Conservation (phyloP, 192 early-diverging fungal species). For the Paraglomus brasilianum region DNA sequence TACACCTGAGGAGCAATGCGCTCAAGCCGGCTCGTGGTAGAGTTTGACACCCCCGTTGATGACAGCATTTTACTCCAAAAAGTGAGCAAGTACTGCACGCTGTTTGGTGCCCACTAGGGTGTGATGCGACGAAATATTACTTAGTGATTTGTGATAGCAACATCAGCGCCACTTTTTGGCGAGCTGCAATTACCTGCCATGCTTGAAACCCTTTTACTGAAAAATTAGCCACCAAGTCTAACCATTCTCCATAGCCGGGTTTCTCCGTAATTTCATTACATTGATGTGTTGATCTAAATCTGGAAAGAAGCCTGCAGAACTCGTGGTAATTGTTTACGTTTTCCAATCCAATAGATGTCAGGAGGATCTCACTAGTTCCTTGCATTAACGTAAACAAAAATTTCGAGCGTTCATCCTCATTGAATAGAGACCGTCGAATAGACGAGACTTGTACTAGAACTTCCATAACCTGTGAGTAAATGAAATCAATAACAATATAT, state of each 20-base stretch:
- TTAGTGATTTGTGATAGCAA: neutral
- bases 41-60: constrained; percentile 48
- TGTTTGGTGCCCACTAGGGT: constrained; percentile 70
- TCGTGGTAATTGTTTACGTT: constrained; percentile 85
- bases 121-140: neutral
- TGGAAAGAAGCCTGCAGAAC: constrained; percentile 76
- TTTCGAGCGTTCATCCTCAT: constrained; percentile 64
- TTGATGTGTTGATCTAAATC: constrained; percentile 81
- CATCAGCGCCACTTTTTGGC: neutral
- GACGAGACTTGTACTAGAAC: constrained; percentile 76
- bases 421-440: constrained; percentile 82
- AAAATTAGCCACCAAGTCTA: constrained; percentile 62
- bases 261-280: constrained; percentile 76
- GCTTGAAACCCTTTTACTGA: constrained; percentile 63
- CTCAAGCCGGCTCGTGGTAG: constrained; percentile 49
- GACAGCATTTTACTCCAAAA: constrained; percentile 87
- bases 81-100: constrained; percentile 69
- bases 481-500: too few relatives aligned
- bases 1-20: constrained; percentile 52
- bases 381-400: constrained; percentile 72
- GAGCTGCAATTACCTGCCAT: constrained; percentile 50
- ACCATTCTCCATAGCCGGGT: constrained; percentile 65
- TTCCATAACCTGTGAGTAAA: constrained; percentile 76
- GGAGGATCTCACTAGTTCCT: constrained; percentile 68
- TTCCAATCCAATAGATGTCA: constrained; percentile 56